Percentiles rank a stretch among this genome's conserved stretches.
These are phyloP conservation scores for Rubus idaeus DNA, from an alignment of 306 rosid genomes.

Conservation along the genomic window DNA sequence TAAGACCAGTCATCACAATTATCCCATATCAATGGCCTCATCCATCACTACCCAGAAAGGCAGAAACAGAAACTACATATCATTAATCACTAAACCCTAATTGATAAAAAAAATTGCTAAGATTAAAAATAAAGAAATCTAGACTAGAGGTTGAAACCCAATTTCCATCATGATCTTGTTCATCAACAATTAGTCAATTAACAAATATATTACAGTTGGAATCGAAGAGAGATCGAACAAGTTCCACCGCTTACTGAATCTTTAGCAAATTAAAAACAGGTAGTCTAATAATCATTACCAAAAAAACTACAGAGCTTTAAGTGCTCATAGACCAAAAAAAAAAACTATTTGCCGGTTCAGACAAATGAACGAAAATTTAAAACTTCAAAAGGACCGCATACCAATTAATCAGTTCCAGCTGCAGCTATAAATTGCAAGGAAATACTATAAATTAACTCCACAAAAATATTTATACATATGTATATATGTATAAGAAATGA, in stretches of 20 bases:
- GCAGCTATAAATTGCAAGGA: neutral
- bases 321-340: neutral
- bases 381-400: neutral
- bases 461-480: neutral
- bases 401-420: neutral
- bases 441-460: neutral
- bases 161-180: neutral
- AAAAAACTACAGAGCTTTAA: neutral
- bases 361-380: neutral
- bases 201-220: neutral
- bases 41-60: neutral
- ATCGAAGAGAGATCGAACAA: neutral
- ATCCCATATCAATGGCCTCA: neutral
- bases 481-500: neutral
- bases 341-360: neutral
- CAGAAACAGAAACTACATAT: neutral
- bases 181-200: neutral
- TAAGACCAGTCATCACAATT: neutral
- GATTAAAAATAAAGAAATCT: neutral
- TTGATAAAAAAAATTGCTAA: neutral
- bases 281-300: neutral
- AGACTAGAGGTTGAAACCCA: neutral
- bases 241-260: constrained; percentile 1
- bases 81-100: neutral
- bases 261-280: neutral